phyloP scores from a whole-genome alignment of 331 rosid species.

The Telfairia occidentalis region DNA sequence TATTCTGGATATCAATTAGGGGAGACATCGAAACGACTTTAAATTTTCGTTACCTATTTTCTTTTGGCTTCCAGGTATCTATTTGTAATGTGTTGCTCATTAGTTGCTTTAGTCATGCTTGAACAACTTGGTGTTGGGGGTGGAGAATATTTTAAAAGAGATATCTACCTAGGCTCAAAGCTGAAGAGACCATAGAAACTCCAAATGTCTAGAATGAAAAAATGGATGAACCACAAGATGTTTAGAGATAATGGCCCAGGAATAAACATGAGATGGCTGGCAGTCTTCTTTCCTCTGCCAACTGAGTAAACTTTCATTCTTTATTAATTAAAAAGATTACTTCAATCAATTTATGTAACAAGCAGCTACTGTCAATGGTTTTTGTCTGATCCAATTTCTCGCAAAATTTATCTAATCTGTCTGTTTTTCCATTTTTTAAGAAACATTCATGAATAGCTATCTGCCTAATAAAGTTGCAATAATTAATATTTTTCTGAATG shows the following conservation, averaged over 20 bases:
- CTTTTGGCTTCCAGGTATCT: conserved; percentile 74
- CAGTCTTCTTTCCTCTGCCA: background rate
- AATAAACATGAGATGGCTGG: background rate
- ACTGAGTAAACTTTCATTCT: background rate
- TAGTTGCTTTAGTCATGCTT: background rate
- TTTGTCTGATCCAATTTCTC: background rate
- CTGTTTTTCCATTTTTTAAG: background rate
- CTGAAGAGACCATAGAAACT: too few species aligned
- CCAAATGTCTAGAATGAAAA: background rate
- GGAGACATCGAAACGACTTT: conserved; percentile 71
- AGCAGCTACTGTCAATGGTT: background rate
- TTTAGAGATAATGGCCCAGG: background rate
- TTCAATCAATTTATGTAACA: background rate
- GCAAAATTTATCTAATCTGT: background rate
- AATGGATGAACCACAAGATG: background rate
- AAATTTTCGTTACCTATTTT: conserved; percentile 47
- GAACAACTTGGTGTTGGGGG: too few species aligned
- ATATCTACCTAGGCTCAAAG: too few species aligned
- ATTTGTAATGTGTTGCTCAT: background rate
- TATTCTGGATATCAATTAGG: conserved; percentile 57
- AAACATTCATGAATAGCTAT: background rate
- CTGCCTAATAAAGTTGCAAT: background rate
- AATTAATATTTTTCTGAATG: background rate
- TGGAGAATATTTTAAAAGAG: too few species aligned
- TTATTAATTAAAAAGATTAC: background rate